Evolutionary conservation across 1,284 basidiomycete species (phyloP), one percentile per base, ranked within the genome.

Genomic region (Termitomyces sp.): DNA sequence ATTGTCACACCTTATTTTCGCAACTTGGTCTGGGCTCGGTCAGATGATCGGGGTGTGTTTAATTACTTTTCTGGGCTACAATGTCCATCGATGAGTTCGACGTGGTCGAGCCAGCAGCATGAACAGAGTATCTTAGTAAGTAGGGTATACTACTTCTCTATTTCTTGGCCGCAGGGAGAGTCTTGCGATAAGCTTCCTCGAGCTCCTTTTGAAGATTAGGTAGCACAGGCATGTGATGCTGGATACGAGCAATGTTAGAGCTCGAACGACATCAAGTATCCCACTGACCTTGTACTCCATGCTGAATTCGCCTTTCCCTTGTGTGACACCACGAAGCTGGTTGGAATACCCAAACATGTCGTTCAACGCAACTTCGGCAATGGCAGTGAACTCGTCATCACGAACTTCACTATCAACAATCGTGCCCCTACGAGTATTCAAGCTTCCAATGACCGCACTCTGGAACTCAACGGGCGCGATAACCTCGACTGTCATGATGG

Each of bases 311-410:
- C 86, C 94, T 77, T 98, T 98, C 66, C 94, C 94, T 74, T 99
- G 96, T 0, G 96, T 99, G 61, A 87, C 84, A 5, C 96, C 96
- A 57, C 97, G 85, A 50, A 99, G 76, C 64, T 92, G 89, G 66
- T 86, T 92, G 28, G 92, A 94, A 69, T 96, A 99, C 31, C 96
- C 96, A 70, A 99, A 99, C 97, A 99, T 99, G 67, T 99, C 96
- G 72, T 96, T 98, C 70, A 99, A 73, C 8, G 92, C 88, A 13
- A 99, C 95, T 68, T 98, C 96, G 28, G 94, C 94, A 21, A 82
- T 81, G 54, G 90, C 83, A 1, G 92, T 94, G 67, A 99, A 98
- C 74, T 99, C 96, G 67, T 99, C 97, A 64, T 98, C 95, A 42
- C 95, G 85, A 34, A 98, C 88, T 73, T 99, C 97, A 60, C 92